Base-by-base conservation (phyloP, 177 flowering plant species). In the Vitis hybrid region DNA sequence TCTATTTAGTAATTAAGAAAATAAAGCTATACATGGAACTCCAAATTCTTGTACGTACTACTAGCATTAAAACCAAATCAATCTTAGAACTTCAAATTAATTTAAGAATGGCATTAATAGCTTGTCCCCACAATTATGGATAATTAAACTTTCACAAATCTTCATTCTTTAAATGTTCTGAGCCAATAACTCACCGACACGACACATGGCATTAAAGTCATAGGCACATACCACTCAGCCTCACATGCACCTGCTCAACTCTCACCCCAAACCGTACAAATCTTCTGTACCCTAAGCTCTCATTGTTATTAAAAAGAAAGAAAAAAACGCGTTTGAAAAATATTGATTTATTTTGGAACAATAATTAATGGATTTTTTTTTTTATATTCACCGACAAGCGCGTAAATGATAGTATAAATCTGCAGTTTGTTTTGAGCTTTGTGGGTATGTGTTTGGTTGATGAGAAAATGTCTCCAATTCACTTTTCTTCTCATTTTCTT, bases 311-410 rank as follows among this genome's bases (percentile, higher is more conserved):
- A 48, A 51, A 63, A 67, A 23, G 26, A 23, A 72, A 64, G 66
- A 58, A 64, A n/a, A 51, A 64, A 64, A 70, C 77, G 75, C 74
- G 74, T 64, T 67, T 56, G 12, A 6, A 2, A 10, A 0, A 18
- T 17, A 51, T 10, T 30, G 32, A 30, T n/a, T 62, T 52, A 14
- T 9, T 10, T 4, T 40, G 45, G 45, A 40, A 40, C 5, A 40
- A 34, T 40, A 40, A 40, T 40, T 40, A 40, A 40, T 40, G 45
- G 45, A 40, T 26, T 26, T 9, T 63, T 9, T 63, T 5, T 49
- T 49, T 63, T 70, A 49, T 49, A 63, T 52, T 67, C 81, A 78
- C 81, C 81, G 81, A 70, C 78, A 64, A 68, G 56, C 80, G 72
- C 63, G 75, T 63, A 21, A 8, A 10, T 2, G n/a, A 17, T n/a